These are phyloP conservation scores for Halenospora varia DNA, from an alignment of 495 filamentous ascomycete species.

Conservation along the genomic window DNA sequence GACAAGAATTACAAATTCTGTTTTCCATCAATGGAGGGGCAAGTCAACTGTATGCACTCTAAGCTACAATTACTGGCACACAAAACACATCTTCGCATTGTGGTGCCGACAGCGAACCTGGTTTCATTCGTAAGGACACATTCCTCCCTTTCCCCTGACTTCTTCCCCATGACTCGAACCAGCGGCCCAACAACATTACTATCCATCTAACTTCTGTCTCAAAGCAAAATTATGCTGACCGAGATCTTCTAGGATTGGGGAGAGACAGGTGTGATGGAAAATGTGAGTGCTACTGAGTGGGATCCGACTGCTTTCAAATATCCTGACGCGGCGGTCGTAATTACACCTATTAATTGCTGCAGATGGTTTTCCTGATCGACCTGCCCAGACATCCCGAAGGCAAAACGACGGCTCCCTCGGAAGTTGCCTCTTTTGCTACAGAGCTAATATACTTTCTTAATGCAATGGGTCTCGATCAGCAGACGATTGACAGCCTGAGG, in stretches of 20 bases:
- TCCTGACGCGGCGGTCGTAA: slow-evolving; percentile 13
- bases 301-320: too few species aligned
- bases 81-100: slow-evolving; percentile 62
- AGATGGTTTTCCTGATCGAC: slow-evolving; percentile 81
- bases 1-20: slow-evolving; percentile 56
- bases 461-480: slow-evolving; percentile 60
- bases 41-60: slow-evolving; percentile 76
- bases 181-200: background rate
- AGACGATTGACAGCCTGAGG: slow-evolving; percentile 52
- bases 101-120: slow-evolving; percentile 77
- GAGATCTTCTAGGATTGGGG: slow-evolving; percentile 51
- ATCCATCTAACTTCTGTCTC: background rate
- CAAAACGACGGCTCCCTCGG: slow-evolving; percentile 21
- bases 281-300: slow-evolving; percentile 43
- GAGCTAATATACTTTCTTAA: slow-evolving; percentile 69
- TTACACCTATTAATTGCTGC: background rate
- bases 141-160: too few species aligned
- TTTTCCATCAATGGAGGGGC: slow-evolving; percentile 69
- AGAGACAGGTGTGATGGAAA: slow-evolving; percentile 75
- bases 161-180: too few species aligned
- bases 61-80: slow-evolving; percentile 84
- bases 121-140: slow-evolving; percentile 67
- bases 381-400: slow-evolving; percentile 54
- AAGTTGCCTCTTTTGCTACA: slow-evolving; percentile 59
- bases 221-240: background rate